Percentiles rank a stretch among this genome's conserved stretches.
Evolutionary conservation across 2,329 filamentous ascomycete genomes (phyloP).

Genomic region (Aspergillus thermomutatus): DNA sequence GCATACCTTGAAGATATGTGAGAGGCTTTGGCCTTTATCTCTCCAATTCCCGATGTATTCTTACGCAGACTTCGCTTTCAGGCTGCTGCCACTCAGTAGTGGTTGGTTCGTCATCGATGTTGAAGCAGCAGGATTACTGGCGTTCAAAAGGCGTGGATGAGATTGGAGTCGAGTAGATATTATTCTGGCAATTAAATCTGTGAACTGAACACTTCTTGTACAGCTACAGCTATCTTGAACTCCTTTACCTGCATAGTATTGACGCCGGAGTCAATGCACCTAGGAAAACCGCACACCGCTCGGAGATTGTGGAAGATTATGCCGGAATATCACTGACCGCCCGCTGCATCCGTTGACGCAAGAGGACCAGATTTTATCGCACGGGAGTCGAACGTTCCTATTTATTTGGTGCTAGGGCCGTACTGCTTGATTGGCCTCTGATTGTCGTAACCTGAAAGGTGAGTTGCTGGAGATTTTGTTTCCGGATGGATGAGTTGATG

Average conservation of each 20-base stretch:
- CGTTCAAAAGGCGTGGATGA: conserved; percentile 16
- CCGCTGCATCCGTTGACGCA: conserved; percentile 6
- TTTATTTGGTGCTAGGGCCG: background rate
- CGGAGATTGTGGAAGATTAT: background rate
- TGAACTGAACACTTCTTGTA: background rate
- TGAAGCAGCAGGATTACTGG: conserved; percentile 13
- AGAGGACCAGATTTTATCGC: conserved; percentile 3
- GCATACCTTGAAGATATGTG: background rate
- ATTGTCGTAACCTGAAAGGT: background rate
- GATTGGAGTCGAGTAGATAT: conserved; percentile 16
- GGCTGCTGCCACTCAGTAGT: background rate
- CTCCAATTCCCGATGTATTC: background rate
- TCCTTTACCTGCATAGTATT: background rate
- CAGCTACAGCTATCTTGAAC: background rate
- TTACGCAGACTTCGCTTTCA: background rate
- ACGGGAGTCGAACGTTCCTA: background rate
- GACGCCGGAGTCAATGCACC: too few species aligned
- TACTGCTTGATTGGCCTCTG: background rate
- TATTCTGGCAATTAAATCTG: background rate
- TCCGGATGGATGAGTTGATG: too few species aligned
- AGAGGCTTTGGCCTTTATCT: background rate
- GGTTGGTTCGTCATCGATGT: conserved; percentile 5
- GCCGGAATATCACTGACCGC: conserved; percentile 5
- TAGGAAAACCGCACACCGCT: conserved; percentile 2
- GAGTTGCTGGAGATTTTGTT: background rate